Evolutionary conservation across 768 basidiomycete genomes (phyloP), one percentile per base, ranked within the genome.

Genomic region (Leucocoprinus sp.): DNA sequence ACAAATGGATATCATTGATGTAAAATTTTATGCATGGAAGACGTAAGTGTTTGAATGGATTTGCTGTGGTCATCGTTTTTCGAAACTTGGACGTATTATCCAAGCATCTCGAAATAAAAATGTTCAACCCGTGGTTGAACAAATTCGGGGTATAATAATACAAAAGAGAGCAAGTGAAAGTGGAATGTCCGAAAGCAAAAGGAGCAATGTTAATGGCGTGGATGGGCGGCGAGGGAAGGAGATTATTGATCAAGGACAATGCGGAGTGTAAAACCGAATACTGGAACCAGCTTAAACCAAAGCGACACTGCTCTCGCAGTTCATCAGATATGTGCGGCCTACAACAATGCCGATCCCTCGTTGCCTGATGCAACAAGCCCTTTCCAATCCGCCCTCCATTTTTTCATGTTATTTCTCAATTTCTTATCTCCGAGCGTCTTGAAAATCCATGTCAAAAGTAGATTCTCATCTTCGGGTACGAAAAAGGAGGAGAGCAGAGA

Each of bases 401-500:
- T 60, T 21, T 56, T 60, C 73, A 98, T 93, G 52, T 69, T 78
- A 14, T 67, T 57, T 42, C 84, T 71, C 36, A 95, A 64, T 51
- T 82, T 90, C 65, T 76, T 75, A 58, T 75, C 70, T 11, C 66
- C 67, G 6, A 78, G 64, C 46, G 67, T 66, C 50, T 62, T 71
- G 59, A 83, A 76, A 38, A 97, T 79, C 93, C 93, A 99, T 1
- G 68, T 62, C 54, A 99, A 65, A 21, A 96, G 69, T 3, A 70
- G 65, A 54, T 97, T 79, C 50, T 98, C 95, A 55, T 89, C 80
- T 61, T 95, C 88, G 0, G 91, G 88, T 5, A 97, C 82, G 58
- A 96, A 98, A 66, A 92, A 95, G 6, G 92, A 95, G 0, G 93
- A 95, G 7, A 99, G 67, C 11, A 93, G 68, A 11, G 90, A 93